Percentiles rank a stretch among this genome's conserved stretches.
Conservation (phyloP, 2,329 filamentous ascomycete genomes). For the Rhytidhysteron rufulum region DNA sequence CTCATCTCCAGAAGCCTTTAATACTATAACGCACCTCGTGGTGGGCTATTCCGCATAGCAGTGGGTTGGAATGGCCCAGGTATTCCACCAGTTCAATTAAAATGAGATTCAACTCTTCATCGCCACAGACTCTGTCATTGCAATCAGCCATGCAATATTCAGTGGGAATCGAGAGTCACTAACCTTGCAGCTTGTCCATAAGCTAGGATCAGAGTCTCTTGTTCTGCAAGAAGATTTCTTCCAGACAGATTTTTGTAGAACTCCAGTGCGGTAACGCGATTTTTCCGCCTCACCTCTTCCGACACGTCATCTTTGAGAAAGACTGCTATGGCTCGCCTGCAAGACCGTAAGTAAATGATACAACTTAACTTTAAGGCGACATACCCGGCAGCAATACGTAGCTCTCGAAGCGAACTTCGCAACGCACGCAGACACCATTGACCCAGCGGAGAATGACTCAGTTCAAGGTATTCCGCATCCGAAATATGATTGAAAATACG, state of each 20-base stretch:
- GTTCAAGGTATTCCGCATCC: conserved; percentile 57
- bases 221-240: conserved; percentile 61
- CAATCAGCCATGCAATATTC: not conserved
- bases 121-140: conserved; percentile 58
- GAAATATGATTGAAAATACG: conserved; percentile 66
- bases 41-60: conserved; percentile 77
- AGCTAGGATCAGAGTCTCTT: conserved; percentile 81
- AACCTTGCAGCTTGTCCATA: conserved; percentile 79
- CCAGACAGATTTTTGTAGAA: conserved; percentile 70
- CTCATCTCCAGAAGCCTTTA: not conserved
- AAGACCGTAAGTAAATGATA: conserved; percentile 8
- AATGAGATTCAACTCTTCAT: conserved; percentile 82
- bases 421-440: conserved; percentile 80
- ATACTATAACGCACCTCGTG: conserved; percentile 65
- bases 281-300: conserved; percentile 51
- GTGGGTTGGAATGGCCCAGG: conserved; percentile 74
- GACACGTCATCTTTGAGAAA: conserved; percentile 58
- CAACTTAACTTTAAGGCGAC: conserved; percentile 11
- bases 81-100: conserved; percentile 82
- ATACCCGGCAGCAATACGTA: conserved; percentile 75
- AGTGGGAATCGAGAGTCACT: conserved; percentile 14
- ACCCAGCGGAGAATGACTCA: conserved; percentile 65
- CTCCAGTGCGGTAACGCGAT: conserved; percentile 67
- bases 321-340: conserved; percentile 59
- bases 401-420: conserved; percentile 77